These are phyloP conservation scores for Peniophora sp. DNA, from an alignment of 1,284 basidiomycete species.

Conservation along the genomic window DNA sequence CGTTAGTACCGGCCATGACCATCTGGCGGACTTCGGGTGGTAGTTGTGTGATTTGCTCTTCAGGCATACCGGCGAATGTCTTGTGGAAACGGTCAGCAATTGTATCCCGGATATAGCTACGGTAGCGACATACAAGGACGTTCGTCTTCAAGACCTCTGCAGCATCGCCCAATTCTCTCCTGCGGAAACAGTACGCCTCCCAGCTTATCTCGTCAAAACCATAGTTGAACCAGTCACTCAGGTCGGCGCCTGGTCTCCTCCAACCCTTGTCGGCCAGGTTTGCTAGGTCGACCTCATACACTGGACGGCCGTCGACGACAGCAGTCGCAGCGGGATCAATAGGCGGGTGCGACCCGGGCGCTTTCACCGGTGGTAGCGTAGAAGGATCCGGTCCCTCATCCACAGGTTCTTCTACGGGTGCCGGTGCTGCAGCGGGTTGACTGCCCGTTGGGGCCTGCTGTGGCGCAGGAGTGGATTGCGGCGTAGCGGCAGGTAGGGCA, in stretches of 20 bases:
- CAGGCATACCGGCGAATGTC: constrained; percentile 76
- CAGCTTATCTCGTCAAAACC: constrained; percentile 97
- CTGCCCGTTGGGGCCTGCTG: constrained; percentile 16
- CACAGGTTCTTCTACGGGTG: constrained; percentile 2
- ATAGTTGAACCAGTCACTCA: constrained; percentile 99
- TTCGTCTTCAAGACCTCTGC: constrained; percentile 72
- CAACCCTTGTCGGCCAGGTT: constrained; percentile 86
- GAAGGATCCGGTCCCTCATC: constrained; percentile 55
- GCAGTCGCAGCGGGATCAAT: constrained; percentile 66
- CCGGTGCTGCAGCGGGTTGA: constrained; percentile 18
- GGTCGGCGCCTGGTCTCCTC: constrained; percentile 87
- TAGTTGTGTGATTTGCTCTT: constrained; percentile 67
- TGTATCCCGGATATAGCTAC: not conserved
- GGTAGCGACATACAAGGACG: constrained; percentile 52
- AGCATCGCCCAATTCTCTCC: constrained; percentile 74
- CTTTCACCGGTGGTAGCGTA: constrained; percentile 53
- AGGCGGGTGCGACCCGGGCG: constrained; percentile 68
- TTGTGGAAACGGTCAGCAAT: constrained; percentile 18
- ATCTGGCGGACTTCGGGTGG: constrained; percentile 75
- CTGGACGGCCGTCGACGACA: constrained; percentile 69
- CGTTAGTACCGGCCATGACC: constrained; percentile 71
- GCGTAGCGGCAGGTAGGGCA: constrained; percentile 14
- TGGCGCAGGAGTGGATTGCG: constrained; percentile 15
- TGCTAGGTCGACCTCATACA: constrained; percentile 84
- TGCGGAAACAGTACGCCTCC: constrained; percentile 85